A percentile compares a stretch with the other conserved stretches of the same genome.
Evolutionary conservation across 768 basidiomycete genomes (phyloP).

Genomic region (Suillus subaureus): DNA sequence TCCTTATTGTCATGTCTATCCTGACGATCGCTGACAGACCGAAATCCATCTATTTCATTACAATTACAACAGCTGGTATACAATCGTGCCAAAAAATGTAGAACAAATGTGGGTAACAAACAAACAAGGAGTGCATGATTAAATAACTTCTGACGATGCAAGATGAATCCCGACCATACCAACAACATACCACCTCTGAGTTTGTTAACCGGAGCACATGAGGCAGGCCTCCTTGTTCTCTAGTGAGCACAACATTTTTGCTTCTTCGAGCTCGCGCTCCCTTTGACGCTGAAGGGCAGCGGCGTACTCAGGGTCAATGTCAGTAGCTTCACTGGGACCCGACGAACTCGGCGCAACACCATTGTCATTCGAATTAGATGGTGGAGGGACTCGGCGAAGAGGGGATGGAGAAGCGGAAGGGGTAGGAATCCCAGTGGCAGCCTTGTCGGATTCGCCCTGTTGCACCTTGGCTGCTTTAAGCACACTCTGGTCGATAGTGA

Average conservation of each 20-base stretch:
- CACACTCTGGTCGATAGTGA: constrained; percentile 87
- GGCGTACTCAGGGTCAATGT: constrained; percentile 69
- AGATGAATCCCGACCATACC: constrained; percentile 2
- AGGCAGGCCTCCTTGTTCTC: constrained; percentile 95
- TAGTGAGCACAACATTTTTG: constrained; percentile 78
- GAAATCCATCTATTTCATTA: constrained; percentile 10
- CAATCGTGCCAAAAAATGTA: constrained; percentile 15
- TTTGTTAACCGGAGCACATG: constrained; percentile 80
- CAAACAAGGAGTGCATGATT: constrained; percentile 12
- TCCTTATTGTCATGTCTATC: not conserved
- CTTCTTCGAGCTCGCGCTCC: constrained; percentile 78
- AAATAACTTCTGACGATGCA: constrained; percentile 1
- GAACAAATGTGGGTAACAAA: constrained; percentile 8
- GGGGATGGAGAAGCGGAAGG: constrained; percentile 32
- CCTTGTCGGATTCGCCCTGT: constrained; percentile 17
- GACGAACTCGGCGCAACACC: constrained; percentile 21
- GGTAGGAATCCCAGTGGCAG: constrained; percentile 22
- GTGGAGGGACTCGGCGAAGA: constrained; percentile 27
- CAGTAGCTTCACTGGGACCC: constrained; percentile 31
- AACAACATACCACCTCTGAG: not conserved
- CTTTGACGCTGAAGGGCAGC: constrained; percentile 73
- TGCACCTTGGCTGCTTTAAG: constrained; percentile 56
- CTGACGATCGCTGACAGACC: not conserved
- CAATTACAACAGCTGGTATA: constrained; percentile 22
- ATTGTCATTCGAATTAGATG: constrained; percentile 28